Evolutionary conservation across 1,139 yeast species (phyloP).

Genomic region (Candida sp.): DNA sequence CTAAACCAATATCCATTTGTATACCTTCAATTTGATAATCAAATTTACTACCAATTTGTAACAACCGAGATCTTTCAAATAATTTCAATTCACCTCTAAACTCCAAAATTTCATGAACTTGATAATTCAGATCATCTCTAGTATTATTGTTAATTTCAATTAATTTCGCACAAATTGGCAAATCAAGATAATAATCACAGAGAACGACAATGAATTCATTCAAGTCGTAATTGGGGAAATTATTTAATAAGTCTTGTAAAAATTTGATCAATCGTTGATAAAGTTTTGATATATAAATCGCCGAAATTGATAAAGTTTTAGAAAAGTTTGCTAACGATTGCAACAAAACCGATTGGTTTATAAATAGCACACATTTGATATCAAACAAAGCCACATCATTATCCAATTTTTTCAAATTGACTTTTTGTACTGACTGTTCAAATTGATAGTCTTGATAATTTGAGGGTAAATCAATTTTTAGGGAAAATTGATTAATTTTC

Average conservation of each 20-base stretch:
- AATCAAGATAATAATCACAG: slow-evolving; percentile 26
- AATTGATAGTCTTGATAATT: slow-evolving; percentile 16
- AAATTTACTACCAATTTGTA: slow-evolving; percentile 29
- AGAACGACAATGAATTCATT: slow-evolving; percentile 28
- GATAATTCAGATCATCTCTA: slow-evolving; percentile 8
- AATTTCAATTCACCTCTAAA: slow-evolving; percentile 45
- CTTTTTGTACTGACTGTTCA: slow-evolving; percentile 10
- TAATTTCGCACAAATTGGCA: slow-evolving; percentile 23
- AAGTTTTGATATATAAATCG: slow-evolving; percentile 28
- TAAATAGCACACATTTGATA: slow-evolving; percentile 24
- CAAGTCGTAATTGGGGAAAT: slow-evolving; percentile 11
- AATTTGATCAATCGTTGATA: slow-evolving; percentile 32
- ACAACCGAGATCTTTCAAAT: slow-evolving; percentile 40
- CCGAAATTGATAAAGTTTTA: slow-evolving; percentile 27
- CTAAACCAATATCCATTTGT: slow-evolving; percentile 20
- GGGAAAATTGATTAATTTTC: slow-evolving; percentile 11
- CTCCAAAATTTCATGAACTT: slow-evolving; percentile 33
- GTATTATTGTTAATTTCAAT: slow-evolving; percentile 10
- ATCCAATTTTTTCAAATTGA: slow-evolving; percentile 1
- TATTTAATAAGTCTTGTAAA: slow-evolving; percentile 33
- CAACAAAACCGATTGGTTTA: slow-evolving; percentile 22
- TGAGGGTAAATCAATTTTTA: slow-evolving; percentile 6
- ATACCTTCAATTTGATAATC: slow-evolving; percentile 30
- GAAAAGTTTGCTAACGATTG: slow-evolving; percentile 27
- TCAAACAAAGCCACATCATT: slow-evolving; percentile 20